Base-by-base conservation (phyloP, 2,329 filamentous ascomycete genomes). In the Aschersonia sp. region DNA sequence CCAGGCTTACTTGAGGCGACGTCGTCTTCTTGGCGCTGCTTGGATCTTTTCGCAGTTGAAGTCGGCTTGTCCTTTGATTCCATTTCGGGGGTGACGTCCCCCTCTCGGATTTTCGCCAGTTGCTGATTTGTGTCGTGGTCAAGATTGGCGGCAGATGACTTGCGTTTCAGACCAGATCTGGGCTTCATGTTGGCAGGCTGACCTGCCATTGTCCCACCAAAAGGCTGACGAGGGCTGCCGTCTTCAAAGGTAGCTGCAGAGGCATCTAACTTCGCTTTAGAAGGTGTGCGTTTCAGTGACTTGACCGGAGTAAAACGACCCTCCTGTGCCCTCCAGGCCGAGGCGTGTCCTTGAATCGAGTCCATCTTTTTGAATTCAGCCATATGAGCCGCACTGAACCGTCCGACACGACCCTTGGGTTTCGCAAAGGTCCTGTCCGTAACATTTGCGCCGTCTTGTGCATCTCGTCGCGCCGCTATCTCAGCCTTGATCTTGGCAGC, bases 291-390 rank as follows among this genome's bases (percentile, higher is more conserved):
- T 53, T 66, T 71, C 43, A 66, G 53, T 31, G 63, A 57, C 48
- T 57, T 58, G 46, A 67, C 60, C 8, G 77, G 75, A n/a, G 75
- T 73, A 53, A 70, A 64, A 7, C 73, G 72, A 37, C 64, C 71
- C 5, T 71, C 65, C 50, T 76, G 71, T 29, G 74, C 74, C 51
- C 86, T 75, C 68, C 82, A 92, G 12, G 83, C 77, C 9, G 89
- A 94, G 7, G 87, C 74, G 61, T 95, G 89, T 52, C 82, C 82
- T 42, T 80, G 86, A 59, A 97, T 95, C 2, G 89, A 95, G 61
- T 95, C 88, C 90, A 97, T 95, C 71, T 94, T 97, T 66, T 87
- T 87, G 68, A 97, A 95, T 58, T 90, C 78, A 45, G 82, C 80
- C 77, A 86, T 84, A 62, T 97, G 90, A 39, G 78, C 81, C 52